Conservation (phyloP, 805 yeast species). For the Starmerella powellii region DNA sequence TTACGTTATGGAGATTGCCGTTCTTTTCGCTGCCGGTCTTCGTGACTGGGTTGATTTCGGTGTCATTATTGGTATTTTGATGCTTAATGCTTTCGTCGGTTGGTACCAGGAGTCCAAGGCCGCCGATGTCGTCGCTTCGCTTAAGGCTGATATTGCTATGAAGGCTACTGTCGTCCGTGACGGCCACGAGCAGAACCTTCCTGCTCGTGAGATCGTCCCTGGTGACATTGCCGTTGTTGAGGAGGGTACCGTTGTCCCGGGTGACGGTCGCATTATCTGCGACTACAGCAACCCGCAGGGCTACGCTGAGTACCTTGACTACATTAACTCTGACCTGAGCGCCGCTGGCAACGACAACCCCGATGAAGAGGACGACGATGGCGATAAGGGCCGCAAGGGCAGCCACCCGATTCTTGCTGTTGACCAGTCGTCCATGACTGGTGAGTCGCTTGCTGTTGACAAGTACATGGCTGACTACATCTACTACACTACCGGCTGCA, state of each 20-base stretch:
- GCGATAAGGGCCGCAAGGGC: constrained; percentile 54
- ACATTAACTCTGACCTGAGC: constrained; percentile 29
- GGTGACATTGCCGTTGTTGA: constrained; percentile 88
- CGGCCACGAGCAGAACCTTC: constrained; percentile 63
- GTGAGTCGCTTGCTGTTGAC: constrained; percentile 95
- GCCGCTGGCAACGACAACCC: constrained; percentile 23
- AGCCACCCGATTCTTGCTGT: constrained; percentile 65
- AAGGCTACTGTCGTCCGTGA: constrained; percentile 76
- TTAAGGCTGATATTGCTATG: constrained; percentile 90
- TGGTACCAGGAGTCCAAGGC: constrained; percentile 96
- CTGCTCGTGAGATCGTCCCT: constrained; percentile 80
- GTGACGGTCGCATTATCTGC: constrained; percentile 67
- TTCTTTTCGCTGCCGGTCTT: constrained; percentile 85
- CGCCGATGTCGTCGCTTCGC: constrained; percentile 91
- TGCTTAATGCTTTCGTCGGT: constrained; percentile 88
- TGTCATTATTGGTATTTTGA: constrained; percentile 79
- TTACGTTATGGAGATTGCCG: constrained; percentile 95
- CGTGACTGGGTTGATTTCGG: constrained; percentile 98
- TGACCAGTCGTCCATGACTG: constrained; percentile 94
- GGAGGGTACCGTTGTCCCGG: constrained; percentile 87
- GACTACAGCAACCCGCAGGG: constrained; percentile 32
- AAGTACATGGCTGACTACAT: constrained; percentile 80
- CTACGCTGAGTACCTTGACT: constrained; percentile 31
- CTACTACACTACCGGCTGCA: constrained; percentile 90
- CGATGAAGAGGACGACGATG: constrained; percentile 27